Base-by-base conservation (phyloP, 2,329 filamentous ascomycete species). In the Simplicillium sp. region DNA sequence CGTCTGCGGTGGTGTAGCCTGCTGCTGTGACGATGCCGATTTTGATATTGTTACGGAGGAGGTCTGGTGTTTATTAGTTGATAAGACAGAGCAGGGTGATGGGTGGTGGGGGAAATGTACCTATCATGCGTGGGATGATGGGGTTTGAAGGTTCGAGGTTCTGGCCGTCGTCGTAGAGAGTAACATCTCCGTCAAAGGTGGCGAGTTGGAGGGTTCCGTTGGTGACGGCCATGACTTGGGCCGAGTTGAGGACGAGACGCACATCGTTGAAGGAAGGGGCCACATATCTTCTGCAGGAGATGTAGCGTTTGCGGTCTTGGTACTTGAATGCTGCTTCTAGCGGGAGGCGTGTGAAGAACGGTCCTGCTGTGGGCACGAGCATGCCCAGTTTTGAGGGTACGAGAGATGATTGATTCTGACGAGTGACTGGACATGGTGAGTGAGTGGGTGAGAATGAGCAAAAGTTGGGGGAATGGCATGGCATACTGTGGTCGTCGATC, bases 181-280 rank as follows among this genome's bases (percentile, higher is more conserved):
- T 98, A 38, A 98, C 88, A 62, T 98, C 92, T 62, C 92, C 92
- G 61, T 98, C 92, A 58, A 98, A 98, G 0, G 92, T 98, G 40
- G 94, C 82, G 4, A 98, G 74, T 51, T 92, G 80, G 8, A 96
- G 72, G 4, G 78, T 74, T 16, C 84, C 82, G 17, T 77, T 78
- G 13, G 87, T 83, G n/a, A 97, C 77, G 32, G 87, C 87, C 81
- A 96, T 88, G 45, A 90, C 73, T 63, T 98, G 92, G 14, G 92
- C 89, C 32, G 92, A 92, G 65, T 98, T 98, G 50, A 98, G 77
- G 39, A 94, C 84, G 17, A 96, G 72, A 2, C 92, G 81, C 44
- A 98, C 80, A 58, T 98, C 92, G 64, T 98, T 98, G 73, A 98
- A 98, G 2, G 87, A 94, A 0, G 92, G 92, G 1, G 90, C 85